Evolutionary conservation across 768 basidiomycete species (phyloP), one percentile per base, ranked within the genome.

Genomic region (Mycena leptocephala): DNA sequence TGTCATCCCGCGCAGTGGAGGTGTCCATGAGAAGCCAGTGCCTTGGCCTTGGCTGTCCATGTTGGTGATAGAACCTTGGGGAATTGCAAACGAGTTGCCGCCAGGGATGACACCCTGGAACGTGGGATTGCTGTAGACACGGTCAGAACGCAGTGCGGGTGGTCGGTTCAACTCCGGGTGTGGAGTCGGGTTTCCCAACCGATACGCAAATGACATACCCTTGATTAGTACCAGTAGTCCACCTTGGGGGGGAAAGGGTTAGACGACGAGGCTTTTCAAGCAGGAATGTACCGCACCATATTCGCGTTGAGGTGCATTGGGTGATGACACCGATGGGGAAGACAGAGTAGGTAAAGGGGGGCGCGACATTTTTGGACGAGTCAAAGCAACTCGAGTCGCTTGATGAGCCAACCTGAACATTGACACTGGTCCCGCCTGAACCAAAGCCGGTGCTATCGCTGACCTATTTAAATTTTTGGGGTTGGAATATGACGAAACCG

Each of bases 41-140:
- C 94, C 93, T 76, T 90, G 81, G n/a, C n/a, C 0, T 78, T 71
- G 0, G 80, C 32, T 4, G 88, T 83, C 43, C n/a, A n/a, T n/a
- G n/a, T 87, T 80, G 11, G 93, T 90, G 26, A 93, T 81, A 3
- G 80, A 35, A 16, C 87, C 87, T 76, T 88, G 75, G 1, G 93
- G 93, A 56, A 96, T 90, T 8, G 86, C 79, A 81, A 96, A 95
- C 0, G 95, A 95, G 65, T 94, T 86, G 16, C 95, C 95, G 0
- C 95, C 95, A 1, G 95, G 95, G 37, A 96, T 95, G 53, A 95
- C 87, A 4, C 94, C 94, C 30, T 91, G 86, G 81, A 95, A 94
- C 39, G 82, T 88, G n/a, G 92, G 88, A 0, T 81, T 90, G 20
- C 94, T 94, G 74, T 14, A 69, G 33, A 41, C 2, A 51, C 63